Evolutionary conservation across 192 early-diverging fungal species (phyloP).

Genomic region (Coemansia asiatica): DNA sequence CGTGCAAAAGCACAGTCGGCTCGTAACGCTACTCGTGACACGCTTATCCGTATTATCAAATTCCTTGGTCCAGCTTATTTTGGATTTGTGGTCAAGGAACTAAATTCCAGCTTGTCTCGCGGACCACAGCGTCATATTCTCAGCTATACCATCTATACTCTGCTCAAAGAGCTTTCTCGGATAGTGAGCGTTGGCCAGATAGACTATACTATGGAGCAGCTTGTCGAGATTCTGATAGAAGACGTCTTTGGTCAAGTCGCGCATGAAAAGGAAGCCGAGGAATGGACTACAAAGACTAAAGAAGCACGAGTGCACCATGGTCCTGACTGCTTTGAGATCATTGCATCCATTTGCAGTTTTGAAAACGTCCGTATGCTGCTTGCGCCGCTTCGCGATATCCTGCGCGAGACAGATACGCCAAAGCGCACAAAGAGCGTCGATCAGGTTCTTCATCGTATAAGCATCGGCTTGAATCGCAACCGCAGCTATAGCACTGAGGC

Average conservation of each 20-base stretch:
- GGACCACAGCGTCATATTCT: conserved; percentile 94
- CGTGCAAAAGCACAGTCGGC: conserved; percentile 74
- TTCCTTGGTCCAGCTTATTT: conserved; percentile 84
- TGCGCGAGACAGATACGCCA: conserved; percentile 79
- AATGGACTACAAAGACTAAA: conserved; percentile 84
- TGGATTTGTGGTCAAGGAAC: conserved; percentile 84
- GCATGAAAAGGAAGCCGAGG: conserved; percentile 86
- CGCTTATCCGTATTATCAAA: conserved; percentile 80
- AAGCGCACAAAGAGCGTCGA: conserved; percentile 79
- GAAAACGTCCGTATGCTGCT: conserved; percentile 70
- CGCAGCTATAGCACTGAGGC: conserved; percentile 62
- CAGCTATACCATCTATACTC: conserved; percentile 85
- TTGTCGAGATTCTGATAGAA: conserved; percentile 74
- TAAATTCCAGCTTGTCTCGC: conserved; percentile 70
- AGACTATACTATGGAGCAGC: conserved; percentile 72
- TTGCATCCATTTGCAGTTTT: conserved; percentile 71
- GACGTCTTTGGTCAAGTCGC: conserved; percentile 93
- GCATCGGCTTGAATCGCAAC: conserved; percentile 80
- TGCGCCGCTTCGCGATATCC: conserved; percentile 81
- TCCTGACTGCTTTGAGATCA: conserved; percentile 83
- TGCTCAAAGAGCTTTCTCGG: conserved; percentile 70
- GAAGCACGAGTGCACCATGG: conserved; percentile 86
- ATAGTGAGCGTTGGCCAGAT: conserved; percentile 65
- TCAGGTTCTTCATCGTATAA: conserved; percentile 71
- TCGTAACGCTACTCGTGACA: conserved; percentile 83